Conservation (phyloP, 306 rosid genomes). For the Dalbergia cochinchinensis region DNA sequence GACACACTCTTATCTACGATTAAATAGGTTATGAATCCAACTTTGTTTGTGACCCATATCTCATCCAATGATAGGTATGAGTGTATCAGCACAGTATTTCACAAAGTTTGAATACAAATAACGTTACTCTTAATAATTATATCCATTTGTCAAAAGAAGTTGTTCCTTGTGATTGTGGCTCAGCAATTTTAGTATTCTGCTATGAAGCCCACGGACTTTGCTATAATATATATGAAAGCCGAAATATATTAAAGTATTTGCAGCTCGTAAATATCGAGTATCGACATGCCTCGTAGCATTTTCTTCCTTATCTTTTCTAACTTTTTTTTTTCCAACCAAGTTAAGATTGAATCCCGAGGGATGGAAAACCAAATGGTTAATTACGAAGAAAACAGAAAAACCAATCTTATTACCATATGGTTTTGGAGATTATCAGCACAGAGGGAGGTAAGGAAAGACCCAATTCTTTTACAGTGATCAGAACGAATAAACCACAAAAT, state of each 20-base stretch:
- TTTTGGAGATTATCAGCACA: background rate
- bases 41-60: no score
- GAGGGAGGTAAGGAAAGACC: background rate
- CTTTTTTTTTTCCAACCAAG: no score
- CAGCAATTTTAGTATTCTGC: conserved; percentile 37
- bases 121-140: no score
- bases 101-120: no score
- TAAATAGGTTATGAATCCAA: no score
- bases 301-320: background rate
- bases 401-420: background rate
- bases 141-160: background rate
- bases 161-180: conserved; percentile 45
- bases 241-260: background rate
- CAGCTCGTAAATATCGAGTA: background rate
- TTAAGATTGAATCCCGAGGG: no score
- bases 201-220: conserved; percentile 44
- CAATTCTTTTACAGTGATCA: conserved; percentile 1
- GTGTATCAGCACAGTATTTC: no score
- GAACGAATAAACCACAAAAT: background rate
- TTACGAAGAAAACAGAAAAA: background rate
- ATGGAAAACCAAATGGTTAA: background rate
- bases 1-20: no score
- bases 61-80: no score
- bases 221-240: background rate
- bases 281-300: no score